Percentiles rank a stretch among this genome's conserved stretches.
Evolutionary conservation across 225 moss, liverwort and hornwort genomes (phyloP).

Genomic region (Straminergon stramineum): DNA sequence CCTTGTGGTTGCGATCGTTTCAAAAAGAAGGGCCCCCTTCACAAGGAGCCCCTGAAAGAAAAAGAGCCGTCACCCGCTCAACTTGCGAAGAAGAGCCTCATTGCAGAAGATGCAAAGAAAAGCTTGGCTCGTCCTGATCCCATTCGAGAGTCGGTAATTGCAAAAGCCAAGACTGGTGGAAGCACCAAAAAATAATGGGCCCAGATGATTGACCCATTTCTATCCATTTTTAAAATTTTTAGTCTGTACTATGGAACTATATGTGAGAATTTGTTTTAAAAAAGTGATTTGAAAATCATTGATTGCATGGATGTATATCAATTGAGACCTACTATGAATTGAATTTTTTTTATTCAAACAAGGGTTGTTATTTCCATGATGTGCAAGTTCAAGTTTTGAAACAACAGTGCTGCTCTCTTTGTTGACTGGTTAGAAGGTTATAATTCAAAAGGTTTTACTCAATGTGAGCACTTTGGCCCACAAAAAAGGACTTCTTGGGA

Average conservation of each 20-base stretch:
- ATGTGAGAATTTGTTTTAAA: neutral
- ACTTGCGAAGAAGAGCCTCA: neutral
- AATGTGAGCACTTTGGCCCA: too few relatives aligned
- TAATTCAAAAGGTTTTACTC: too few relatives aligned
- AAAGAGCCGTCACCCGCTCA: neutral
- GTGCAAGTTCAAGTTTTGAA: too few relatives aligned
- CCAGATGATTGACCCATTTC: neutral
- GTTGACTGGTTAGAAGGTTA: too few relatives aligned
- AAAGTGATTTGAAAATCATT: neutral
- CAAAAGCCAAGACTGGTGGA: neutral
- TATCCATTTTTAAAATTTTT: neutral
- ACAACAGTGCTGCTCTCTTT: too few relatives aligned
- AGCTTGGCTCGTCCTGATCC: neutral
- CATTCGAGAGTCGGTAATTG: neutral
- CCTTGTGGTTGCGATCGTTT: conserved; percentile 25
- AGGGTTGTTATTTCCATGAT: too few relatives aligned
- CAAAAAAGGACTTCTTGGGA: too few relatives aligned
- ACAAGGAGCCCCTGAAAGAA: too few relatives aligned
- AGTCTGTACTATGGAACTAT: neutral
- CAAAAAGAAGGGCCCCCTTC: neutral
- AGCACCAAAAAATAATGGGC: neutral
- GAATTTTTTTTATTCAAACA: too few relatives aligned
- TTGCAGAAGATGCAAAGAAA: neutral
- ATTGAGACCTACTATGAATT: neutral
- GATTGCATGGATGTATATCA: neutral